These are phyloP conservation scores for Tolypocladium tropicale DNA, from an alignment of 2,329 filamentous ascomycete species.

Conservation along the genomic window DNA sequence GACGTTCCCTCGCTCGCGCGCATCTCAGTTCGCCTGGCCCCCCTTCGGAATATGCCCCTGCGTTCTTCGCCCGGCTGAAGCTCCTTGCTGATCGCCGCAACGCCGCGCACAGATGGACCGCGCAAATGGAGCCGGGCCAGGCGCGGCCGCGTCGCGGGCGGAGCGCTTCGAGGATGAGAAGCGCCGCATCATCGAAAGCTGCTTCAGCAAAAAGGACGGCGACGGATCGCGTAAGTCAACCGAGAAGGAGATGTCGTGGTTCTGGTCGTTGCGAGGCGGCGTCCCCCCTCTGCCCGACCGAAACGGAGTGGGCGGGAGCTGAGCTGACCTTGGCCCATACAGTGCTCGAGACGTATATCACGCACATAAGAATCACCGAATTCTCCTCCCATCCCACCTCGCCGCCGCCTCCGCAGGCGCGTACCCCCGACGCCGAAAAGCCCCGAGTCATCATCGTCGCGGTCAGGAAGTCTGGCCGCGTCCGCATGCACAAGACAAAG, in stretches of 20 bases:
- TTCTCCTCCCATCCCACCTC: constrained; percentile 72
- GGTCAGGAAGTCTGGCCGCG: constrained; percentile 82
- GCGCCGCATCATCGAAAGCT: constrained; percentile 84
- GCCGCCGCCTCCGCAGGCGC: constrained; percentile 73
- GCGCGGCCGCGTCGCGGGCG: constrained; percentile 37
- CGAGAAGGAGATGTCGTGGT: too few species aligned
- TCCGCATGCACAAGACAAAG: constrained; percentile 92
- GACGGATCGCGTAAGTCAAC: constrained; percentile 70
- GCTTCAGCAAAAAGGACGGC: constrained; percentile 80
- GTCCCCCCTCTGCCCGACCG: not conserved
- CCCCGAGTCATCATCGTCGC: constrained; percentile 85
- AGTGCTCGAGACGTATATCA: constrained; percentile 82
- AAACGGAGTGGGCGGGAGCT: not conserved
- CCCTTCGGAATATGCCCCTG: constrained; percentile 5
- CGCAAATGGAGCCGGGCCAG: constrained; percentile 25
- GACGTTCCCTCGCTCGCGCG: not conserved
- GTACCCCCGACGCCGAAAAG: constrained; percentile 66
- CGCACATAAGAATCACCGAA: constrained; percentile 85
- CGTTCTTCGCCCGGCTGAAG: constrained; percentile 1
- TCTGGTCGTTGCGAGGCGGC: not conserved
- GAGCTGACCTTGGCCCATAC: constrained; percentile 6
- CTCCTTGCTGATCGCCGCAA: constrained; percentile 9
- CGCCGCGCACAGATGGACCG: constrained; percentile 23
- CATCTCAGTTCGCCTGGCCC: not conserved
- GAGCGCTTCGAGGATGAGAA: constrained; percentile 97